These are phyloP conservation scores for Blastobotrys malaysiensis DNA, from an alignment of 1,139 yeast genomes.

Conservation along the genomic window DNA sequence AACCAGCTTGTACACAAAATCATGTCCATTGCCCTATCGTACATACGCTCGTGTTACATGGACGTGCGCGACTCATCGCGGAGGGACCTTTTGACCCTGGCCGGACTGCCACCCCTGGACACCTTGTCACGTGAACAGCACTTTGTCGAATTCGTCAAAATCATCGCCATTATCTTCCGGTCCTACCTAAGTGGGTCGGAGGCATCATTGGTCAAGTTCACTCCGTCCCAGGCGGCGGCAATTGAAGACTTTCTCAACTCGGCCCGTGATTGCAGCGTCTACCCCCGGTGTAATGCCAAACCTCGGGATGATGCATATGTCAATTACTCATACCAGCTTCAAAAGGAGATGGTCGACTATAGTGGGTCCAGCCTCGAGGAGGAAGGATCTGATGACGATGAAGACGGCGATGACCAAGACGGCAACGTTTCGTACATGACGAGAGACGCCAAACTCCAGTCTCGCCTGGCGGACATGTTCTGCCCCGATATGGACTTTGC, in stretches of 20 bases:
- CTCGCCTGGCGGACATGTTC: neutral
- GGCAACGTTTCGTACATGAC: neutral
- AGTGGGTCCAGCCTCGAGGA: neutral
- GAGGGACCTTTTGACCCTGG: neutral
- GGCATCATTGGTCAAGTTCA: neutral
- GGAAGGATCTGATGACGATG: neutral
- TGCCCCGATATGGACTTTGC: neutral
- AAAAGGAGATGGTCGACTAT: neutral
- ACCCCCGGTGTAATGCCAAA: neutral
- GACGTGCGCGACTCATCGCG: constrained; percentile 5
- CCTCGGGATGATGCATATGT: neutral
- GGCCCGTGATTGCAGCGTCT: neutral
- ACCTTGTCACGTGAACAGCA: neutral
- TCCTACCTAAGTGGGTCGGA: neutral
- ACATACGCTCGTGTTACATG: constrained; percentile 4
- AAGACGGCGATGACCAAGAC: neutral
- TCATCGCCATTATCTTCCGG: constrained; percentile 2
- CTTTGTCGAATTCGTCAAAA: constrained; percentile 1
- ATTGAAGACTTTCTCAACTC: constrained; percentile 2
- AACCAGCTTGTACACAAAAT: neutral
- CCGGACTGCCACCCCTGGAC: neutral
- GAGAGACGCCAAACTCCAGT: neutral
- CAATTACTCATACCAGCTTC: neutral
- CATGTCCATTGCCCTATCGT: constrained; percentile 5
- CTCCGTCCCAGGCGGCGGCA: neutral